Evolutionary conservation across 352 stramenopile genomes (phyloP), one percentile per base, ranked within the genome.

Genomic region (Lagenidium giganteum): DNA sequence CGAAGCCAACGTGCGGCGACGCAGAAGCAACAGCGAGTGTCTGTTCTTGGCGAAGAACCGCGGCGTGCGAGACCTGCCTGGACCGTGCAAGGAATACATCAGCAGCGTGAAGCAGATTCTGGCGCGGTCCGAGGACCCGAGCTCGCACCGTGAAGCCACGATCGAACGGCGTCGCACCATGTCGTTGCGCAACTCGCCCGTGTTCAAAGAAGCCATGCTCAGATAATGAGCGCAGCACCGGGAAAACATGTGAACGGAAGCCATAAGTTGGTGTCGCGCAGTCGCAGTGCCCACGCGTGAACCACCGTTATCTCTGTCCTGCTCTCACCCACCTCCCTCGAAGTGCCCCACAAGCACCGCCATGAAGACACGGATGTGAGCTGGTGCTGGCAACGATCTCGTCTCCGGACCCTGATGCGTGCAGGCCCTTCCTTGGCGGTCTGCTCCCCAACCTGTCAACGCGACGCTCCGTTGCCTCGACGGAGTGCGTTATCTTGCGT

Each of bases 41-140:
- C 55, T 93, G 4, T 53, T 93, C 35, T 53, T 93, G 0, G 75
- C 75, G 8, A 87, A 85, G 55, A 77, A 61, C 6, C 66, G 65
- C 23, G 66, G 66, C 31, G 51, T 51, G 5, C 51, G 70, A 32
- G 59, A 83, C 23, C 61, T 93, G 4, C 81, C 81, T 0, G 74
- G 77, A 3, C 75, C 75, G 20, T 93, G 81, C 57, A 63, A 87
- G 36, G 81, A 93, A 29, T 93, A 93, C 59, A 93, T 93, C 40
- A 81, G 60, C 43, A 83, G 74, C 42, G 77, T 93, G 43, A 89
- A 93, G 71, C 76, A 85, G 49, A 89, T 90, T 36, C 51, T 93
- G 33, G 81, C 81, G 21, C 74, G 76, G 14, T 88, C 64, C 32
- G 70, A 84, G 40, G 64, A 82, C 25, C 45, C 70, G 38, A 43